A percentile compares a stretch with the other conserved stretches of the same genome.
phyloP scores from a whole-genome alignment of 1,284 basidiomycete species.

The Cystobasidiaceae sp. region DNA sequence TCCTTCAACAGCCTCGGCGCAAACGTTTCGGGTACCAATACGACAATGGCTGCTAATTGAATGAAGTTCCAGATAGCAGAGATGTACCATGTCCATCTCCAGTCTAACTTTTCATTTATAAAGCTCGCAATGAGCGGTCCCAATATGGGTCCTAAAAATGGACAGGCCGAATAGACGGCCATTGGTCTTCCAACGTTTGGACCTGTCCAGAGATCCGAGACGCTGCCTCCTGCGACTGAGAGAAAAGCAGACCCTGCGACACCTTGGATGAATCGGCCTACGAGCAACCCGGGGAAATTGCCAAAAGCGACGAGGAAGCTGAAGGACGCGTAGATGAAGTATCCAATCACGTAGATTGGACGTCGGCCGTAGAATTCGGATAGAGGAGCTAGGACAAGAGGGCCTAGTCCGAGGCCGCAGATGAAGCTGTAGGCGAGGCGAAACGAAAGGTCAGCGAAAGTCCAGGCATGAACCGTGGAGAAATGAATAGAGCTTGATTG shows the following conservation, averaged over 20 bases:
- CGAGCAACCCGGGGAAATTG: constrained; percentile 54
- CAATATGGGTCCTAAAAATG: constrained; percentile 27
- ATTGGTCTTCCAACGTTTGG: constrained; percentile 66
- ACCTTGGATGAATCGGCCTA: constrained; percentile 67
- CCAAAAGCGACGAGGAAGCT: constrained; percentile 28
- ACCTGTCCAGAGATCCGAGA: constrained; percentile 64
- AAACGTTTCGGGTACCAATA: constrained; percentile 68
- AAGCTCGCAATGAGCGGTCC: constrained; percentile 29
- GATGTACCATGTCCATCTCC: constrained; percentile 74
- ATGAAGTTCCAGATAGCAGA: constrained; percentile 51
- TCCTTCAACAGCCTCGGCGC: constrained; percentile 57
- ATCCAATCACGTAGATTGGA: constrained; percentile 37
- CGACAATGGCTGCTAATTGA: constrained; percentile 31
- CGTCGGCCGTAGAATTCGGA: constrained; percentile 36
- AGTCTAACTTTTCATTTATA: constrained; percentile 51
- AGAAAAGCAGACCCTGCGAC: constrained; percentile 65
- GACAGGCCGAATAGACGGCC: constrained; percentile 57
- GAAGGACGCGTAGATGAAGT: constrained; percentile 33
- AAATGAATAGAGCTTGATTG: constrained; percentile 49
- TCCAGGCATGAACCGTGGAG: no score
- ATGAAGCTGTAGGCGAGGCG: constrained; percentile 31
- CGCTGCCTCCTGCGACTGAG: constrained; percentile 60
- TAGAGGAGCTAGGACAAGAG: constrained; percentile 37
- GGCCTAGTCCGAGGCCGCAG: constrained; percentile 24
- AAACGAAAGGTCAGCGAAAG: no score